A percentile compares a stretch with the other conserved stretches of the same genome.
phyloP scores from a whole-genome alignment of 345 rosid species.

The Laguncularia racemosa region DNA sequence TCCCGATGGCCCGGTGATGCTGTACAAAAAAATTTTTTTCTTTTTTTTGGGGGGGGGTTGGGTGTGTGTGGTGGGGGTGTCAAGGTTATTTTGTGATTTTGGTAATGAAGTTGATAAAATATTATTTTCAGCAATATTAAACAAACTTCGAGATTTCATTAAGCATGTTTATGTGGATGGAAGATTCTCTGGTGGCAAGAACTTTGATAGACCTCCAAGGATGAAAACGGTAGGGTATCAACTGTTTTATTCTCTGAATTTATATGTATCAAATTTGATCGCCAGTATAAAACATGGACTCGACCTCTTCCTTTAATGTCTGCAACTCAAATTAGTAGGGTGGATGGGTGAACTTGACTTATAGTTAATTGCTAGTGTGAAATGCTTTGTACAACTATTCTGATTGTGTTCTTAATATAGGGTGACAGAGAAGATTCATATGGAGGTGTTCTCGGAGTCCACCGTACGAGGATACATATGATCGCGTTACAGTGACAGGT shows the following conservation, averaged over 20 bases:
- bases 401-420: constrained; percentile 25
- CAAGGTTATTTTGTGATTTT: too few species aligned
- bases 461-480: constrained; percentile 63
- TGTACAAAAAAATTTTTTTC: not conserved
- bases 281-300: too few species aligned
- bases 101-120: too few species aligned
- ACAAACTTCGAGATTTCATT: constrained; percentile 74
- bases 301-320: too few species aligned
- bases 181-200: constrained; percentile 68
- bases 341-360: too few species aligned
- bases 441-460: constrained; percentile 82
- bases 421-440: constrained; percentile 62
- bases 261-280: too few species aligned
- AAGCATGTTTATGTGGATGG: constrained; percentile 87
- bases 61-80: too few species aligned
- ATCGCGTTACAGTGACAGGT: constrained; percentile 61
- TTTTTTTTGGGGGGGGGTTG: too few species aligned
- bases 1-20: constrained; percentile 72
- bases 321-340: too few species aligned
- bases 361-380: not conserved
- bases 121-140: constrained; percentile 59
- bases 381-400: not conserved
- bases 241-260: constrained; percentile 3
- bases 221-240: constrained; percentile 45
- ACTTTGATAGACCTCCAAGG: constrained; percentile 73